These are phyloP conservation scores for Alloteropsis semialata DNA, from an alignment of 176 grass and related monocot species.

Conservation along the genomic window DNA sequence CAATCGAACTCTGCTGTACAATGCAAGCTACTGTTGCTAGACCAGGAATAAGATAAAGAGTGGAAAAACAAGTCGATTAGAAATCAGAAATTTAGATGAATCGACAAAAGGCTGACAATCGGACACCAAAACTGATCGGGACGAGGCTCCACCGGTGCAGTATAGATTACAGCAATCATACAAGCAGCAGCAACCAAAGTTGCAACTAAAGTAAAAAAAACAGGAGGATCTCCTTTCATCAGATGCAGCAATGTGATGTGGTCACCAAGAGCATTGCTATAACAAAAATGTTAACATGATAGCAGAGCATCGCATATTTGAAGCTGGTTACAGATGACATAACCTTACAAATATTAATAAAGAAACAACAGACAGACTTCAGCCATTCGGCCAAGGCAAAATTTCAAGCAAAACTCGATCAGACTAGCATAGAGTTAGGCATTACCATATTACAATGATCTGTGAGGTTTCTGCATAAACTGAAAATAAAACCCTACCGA, in stretches of 20 bases:
- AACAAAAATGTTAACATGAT: not conserved
- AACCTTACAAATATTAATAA: not conserved
- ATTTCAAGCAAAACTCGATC: constrained; percentile 28
- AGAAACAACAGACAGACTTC: not conserved
- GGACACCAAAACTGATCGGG: not conserved
- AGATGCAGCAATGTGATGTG: not conserved
- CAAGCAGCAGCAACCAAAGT: not conserved
- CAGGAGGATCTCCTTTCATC: not conserved
- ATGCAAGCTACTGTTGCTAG: not conserved
- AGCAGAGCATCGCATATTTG: not conserved
- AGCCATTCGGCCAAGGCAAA: not conserved
- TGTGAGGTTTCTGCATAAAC: constrained; percentile 51
- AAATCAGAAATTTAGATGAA: not conserved
- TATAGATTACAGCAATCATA: not conserved
- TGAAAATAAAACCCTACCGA: constrained; percentile 33
- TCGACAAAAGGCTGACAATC: not conserved
- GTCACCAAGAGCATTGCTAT: too few relatives aligned
- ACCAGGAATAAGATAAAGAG: not conserved
- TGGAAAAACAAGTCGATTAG: fast-evolving
- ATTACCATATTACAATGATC: constrained; percentile 58
- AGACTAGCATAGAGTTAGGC: constrained; percentile 3
- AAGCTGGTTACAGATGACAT: not conserved
- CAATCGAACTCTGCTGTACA: not conserved
- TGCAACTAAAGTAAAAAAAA: not conserved
- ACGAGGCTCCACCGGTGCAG: too few relatives aligned